Evolutionary conservation across 306 rosid genomes (phyloP).

Genomic region (Gastrolobium villosum): DNA sequence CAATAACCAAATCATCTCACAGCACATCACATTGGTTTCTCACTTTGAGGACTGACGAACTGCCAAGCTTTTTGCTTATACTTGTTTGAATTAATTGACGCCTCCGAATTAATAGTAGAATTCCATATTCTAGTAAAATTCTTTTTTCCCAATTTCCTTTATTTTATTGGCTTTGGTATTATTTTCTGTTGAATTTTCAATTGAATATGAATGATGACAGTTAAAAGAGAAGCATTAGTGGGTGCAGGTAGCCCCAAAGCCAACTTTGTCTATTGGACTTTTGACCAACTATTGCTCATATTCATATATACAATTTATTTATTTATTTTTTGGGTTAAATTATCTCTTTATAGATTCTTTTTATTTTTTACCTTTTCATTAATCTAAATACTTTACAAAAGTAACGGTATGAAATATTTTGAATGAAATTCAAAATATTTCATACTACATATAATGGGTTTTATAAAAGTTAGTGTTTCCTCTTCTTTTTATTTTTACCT

Average conservation of each 20-base stretch:
- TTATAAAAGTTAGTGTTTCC: too few relatives aligned
- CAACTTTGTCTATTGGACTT: conserved; percentile 49
- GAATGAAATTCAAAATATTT: too few relatives aligned
- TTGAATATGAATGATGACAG: conserved; percentile 38
- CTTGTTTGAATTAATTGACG: neutral
- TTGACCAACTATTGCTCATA: conserved; percentile 49
- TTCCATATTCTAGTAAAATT: neutral
- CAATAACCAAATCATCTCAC: conserved; percentile 53
- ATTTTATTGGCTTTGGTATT: conserved; percentile 17
- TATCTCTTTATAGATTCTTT: neutral
- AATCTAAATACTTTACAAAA: neutral
- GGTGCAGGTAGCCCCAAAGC: conserved; percentile 52
- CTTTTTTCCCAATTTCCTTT: neutral
- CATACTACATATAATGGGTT: neutral
- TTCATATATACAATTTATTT: neutral
- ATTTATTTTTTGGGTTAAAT: too few relatives aligned
- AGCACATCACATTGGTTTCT: conserved; percentile 39
- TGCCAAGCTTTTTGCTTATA: conserved; percentile 32
- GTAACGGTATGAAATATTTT: neutral
- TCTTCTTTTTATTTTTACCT: too few relatives aligned
- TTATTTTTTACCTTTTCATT: neutral
- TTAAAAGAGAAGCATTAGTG: conserved; percentile 54
- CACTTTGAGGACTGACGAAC: conserved; percentile 5
- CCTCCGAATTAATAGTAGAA: neutral
- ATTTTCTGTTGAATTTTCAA: conserved; percentile 19